Evolutionary conservation across 2,329 filamentous ascomycete genomes (phyloP), one percentile per base, ranked within the genome.

Genomic region (Talaromyces sp.): DNA sequence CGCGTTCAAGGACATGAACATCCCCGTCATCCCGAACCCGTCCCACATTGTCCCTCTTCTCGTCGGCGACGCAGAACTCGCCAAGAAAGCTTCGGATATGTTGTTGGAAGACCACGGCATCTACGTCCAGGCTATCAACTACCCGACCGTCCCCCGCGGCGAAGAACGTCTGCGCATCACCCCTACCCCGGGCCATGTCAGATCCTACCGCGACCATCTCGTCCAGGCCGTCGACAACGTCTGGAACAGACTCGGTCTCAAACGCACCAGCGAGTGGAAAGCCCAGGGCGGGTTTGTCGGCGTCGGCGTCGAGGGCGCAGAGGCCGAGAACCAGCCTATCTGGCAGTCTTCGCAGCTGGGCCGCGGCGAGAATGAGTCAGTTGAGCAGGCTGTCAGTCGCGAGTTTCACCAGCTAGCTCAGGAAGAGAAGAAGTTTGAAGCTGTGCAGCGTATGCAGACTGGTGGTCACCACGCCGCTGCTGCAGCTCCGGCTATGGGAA

Each of bases 91-190:
- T 8, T 96, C 91, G 27, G 95, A 99, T 73, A 87, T 96, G 81
- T 86, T 99, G 25, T 85, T 99, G 15, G 87, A 90, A 67, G 89
- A 96, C 67, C 90, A 96, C 81, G 86, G 88, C 64, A 97, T 99
- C 73, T 99, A 99, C 74, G 95, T 99, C 28, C 95, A 99, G 79
- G 92, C 92, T 60, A 98, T 99, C 84, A 99, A 99, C 81, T 98
- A 98, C 78, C 95, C 95, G 2, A 99, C 95, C 57, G 95, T 99
- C 2, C 95, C 95, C 2, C 92, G 96, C 7, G 95, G 95, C n/a
- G 93, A 99, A 81, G 95, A 99, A 78, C 88, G 95, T 62, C 88
- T 99, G 61, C 90, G 95, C 67, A 92, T 99, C 75, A 99, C 95
- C 1, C 95, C 95, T 0, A 99, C 95, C 0, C 95, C 95, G 0